Base-by-base conservation (phyloP, 2,329 filamentous ascomycete species). In the Hymenoscyphus scutula region DNA sequence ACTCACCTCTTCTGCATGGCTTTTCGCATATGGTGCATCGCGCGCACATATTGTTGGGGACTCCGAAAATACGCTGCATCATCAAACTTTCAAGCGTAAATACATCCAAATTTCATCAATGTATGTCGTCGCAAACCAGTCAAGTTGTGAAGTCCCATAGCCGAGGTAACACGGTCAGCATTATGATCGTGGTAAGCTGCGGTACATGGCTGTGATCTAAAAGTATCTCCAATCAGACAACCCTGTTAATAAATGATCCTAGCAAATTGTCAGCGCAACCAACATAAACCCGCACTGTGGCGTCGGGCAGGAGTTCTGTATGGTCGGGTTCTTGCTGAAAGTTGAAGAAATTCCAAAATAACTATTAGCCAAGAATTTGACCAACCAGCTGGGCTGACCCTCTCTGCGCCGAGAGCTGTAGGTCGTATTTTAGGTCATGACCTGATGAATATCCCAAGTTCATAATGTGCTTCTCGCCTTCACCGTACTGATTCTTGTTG, bases 391-490 rank as follows among this genome's bases (percentile, higher is more conserved):
- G n/a, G 45, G 45, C 45, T 25, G 45, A 25, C 19, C 11, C 11
- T 48, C 45, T 25, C 45, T 48, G 45, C 19, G 25, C 45, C 45
- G 8, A 48, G 38, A 48, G 45, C 45, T 48, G 19, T 13, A 7
- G 45, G 23, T 45, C 19, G 23, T 48, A 23, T 48, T 48, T 48
- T 23, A 13, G 45, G 19, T 23, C 45, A 48, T 48, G 19, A 19
- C 10, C 45, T 25, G 23, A 48, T 23, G 23, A 48, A 48, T 10
- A 19, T 10, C 11, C 45, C 11, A 37, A 2, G 19, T 48, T 48
- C 19, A 30, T 54, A 54, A 54, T 54, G 25, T 10, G 53, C 53
- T 54, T 27, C 53, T 32, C 17, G 53, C 25, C 27, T 54, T 54
- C 53, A 54, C 19, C 19, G 8, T 30, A 30, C 29, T 54, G 27